Conservation (phyloP, 306 rosid genomes). For the Lotus japonicus region DNA sequence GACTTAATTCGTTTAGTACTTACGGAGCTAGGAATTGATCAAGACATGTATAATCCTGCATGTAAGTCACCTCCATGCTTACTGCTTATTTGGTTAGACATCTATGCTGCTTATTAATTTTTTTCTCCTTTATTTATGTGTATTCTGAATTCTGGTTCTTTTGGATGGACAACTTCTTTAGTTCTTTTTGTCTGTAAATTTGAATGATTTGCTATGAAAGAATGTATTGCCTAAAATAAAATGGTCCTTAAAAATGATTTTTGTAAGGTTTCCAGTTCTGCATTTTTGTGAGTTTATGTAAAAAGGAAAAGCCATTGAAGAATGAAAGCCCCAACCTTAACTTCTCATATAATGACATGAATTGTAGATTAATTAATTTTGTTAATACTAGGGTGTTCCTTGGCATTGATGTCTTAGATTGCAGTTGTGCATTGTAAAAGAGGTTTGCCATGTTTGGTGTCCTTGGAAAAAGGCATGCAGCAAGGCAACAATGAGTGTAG, state of each 20-base stretch:
- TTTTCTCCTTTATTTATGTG: background rate
- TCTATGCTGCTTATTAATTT: background rate
- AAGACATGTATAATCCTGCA: no score
- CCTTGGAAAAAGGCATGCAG: no score
- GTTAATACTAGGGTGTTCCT: background rate
- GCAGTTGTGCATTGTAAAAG: no score
- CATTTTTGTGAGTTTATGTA: background rate
- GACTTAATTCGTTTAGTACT: no score
- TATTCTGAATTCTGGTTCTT: conserved; percentile 14
- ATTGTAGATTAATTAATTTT: background rate
- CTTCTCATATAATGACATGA: background rate
- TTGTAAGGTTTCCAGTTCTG: background rate
- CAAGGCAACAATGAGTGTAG: no score
- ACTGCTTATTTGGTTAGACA: conserved; percentile 23
- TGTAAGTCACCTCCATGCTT: no score
- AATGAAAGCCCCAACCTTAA: background rate
- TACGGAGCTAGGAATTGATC: no score
- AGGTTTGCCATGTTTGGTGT: no score
- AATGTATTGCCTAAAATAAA: background rate
- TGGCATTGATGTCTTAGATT: no score
- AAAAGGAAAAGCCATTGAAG: no score
- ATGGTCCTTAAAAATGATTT: background rate
- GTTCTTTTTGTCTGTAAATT: background rate
- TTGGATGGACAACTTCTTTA: conserved; percentile 8
- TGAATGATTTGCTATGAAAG: no score